Evolutionary conservation across 352 stramenopile species (phyloP), one percentile per base, ranked within the genome.

Genomic region (Elongisporangium senticosum): DNA sequence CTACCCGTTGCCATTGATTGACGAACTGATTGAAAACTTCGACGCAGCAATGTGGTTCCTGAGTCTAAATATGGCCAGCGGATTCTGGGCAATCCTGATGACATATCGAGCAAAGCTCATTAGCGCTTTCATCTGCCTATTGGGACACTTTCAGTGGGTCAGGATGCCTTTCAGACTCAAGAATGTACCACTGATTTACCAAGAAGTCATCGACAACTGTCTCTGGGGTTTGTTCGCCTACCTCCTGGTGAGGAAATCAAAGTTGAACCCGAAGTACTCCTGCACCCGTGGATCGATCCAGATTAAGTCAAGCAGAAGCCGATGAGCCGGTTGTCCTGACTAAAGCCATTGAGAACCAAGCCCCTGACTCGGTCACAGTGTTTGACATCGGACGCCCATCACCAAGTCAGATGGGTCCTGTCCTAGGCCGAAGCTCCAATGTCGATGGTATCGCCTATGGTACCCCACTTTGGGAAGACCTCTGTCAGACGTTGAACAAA

Each of bases 361-460:
- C 28, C 28, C 28, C 1, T 13, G 23, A 53, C 15, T 22, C 21
- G 23, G n/a, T 62, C 19, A 62, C 58, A 0, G 54, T 62, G 6
- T 59, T 61, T 33, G 50, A 59, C n/a, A 55, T 62, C 19, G 53
- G 62, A 23, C 24, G 51, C 10, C 26, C 61, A 0, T 19, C 61
- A n/a, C 51, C 28, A 21, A 52, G 58, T 0, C 33, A 62, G 37
- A 67, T 67, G 55, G 50, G 55, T 4, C 61, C 57, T 7, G 62
- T 69, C 0, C 20, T 65, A 37, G 37, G 33, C 7, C 22, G 61
- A 2, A 59, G 57, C 14, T 65, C 53, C 0, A 70, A 50, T 20
- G 70, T 67, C 17, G 63, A 73, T 17, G 62, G 67, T 22, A 67
- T 68, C 39, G 58, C 59, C 2, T 72, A 56, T 17, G 57, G 61